Conservation (phyloP, 345 rosid genomes). For the Mangifera indica region DNA sequence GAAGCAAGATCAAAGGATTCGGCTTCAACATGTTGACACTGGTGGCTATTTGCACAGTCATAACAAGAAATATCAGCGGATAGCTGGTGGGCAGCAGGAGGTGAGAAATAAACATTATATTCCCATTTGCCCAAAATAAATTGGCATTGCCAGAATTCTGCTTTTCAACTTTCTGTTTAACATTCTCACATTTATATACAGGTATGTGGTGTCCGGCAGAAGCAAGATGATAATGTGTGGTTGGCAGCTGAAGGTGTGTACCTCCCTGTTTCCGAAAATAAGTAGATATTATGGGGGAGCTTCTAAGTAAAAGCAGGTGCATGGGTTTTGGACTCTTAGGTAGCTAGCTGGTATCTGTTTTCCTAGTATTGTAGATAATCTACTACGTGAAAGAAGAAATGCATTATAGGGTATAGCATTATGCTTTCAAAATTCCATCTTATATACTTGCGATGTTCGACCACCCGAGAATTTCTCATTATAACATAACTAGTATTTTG, state of each 20-base stretch:
- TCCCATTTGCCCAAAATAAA: neutral
- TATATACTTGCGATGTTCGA: constrained; percentile 5
- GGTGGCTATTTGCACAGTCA: constrained; percentile 94
- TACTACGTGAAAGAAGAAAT: neutral
- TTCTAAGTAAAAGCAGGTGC: constrained; percentile 33
- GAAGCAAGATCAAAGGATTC: constrained; percentile 88
- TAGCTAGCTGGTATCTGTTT: constrained; percentile 35
- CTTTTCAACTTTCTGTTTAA: neutral
- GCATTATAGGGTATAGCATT: constrained; percentile 9
- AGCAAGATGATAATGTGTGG: constrained; percentile 86
- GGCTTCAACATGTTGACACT: constrained; percentile 96
- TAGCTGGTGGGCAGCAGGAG: constrained; percentile 99
- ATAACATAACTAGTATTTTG: neutral
- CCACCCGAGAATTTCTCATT: constrained; percentile 6
- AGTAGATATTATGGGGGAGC: constrained; percentile 27
- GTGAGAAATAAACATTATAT: constrained; percentile 35
- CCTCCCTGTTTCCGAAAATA: constrained; percentile 70
- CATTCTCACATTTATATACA: constrained; percentile 22
- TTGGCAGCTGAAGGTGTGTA: constrained; percentile 96
- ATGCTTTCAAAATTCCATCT: constrained; percentile 6
- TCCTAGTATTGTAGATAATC: constrained; percentile 18
- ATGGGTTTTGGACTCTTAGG: constrained; percentile 35
- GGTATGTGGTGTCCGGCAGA: constrained; percentile 90
- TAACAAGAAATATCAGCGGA: constrained; percentile 91
- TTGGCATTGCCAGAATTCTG: neutral